phyloP scores from a whole-genome alignment of 2,329 filamentous ascomycete species.

The Fonsecaea monophora region DNA sequence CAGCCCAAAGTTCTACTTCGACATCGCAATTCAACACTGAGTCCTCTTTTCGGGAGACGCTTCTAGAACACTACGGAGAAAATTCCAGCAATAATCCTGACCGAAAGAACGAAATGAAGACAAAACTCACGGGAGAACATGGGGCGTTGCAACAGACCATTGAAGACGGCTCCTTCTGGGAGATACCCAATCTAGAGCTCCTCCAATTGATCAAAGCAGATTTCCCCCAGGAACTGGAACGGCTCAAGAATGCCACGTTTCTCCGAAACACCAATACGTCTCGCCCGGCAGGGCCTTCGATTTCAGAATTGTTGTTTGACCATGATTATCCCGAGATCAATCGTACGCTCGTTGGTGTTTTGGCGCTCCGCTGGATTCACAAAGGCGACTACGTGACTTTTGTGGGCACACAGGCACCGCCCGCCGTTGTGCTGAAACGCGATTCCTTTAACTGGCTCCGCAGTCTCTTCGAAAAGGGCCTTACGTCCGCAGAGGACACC shows the following conservation, averaged over 20 bases:
- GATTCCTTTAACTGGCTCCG: constrained; percentile 43
- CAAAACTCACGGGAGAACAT: neutral
- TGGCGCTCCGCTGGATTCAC: constrained; percentile 49
- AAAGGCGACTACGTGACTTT: constrained; percentile 46
- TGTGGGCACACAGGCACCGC: constrained; percentile 40
- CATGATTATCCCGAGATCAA: constrained; percentile 48
- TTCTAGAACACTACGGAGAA: neutral
- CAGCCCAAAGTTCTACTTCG: neutral
- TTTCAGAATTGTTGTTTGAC: constrained; percentile 43
- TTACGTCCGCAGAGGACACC: constrained; percentile 38
- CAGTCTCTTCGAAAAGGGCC: constrained; percentile 33
- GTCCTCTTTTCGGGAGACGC: neutral
- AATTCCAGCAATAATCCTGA: neutral
- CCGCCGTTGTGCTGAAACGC: constrained; percentile 36
- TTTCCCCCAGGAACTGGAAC: constrained; percentile 42
- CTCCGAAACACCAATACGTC: constrained; percentile 22
- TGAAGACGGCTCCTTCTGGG: constrained; percentile 30
- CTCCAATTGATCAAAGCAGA: constrained; percentile 39
- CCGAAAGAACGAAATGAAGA: constrained; percentile 10
- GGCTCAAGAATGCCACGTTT: constrained; percentile 42
- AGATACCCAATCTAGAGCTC: constrained; percentile 35
- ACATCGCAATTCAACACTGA: neutral
- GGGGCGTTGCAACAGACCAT: constrained; percentile 18
- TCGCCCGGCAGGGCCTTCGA: constrained; percentile 36
- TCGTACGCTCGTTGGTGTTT: constrained; percentile 48